These are phyloP conservation scores for Diaporthe longicolla DNA, from an alignment of 2,329 filamentous ascomycete genomes.

Conservation along the genomic window DNA sequence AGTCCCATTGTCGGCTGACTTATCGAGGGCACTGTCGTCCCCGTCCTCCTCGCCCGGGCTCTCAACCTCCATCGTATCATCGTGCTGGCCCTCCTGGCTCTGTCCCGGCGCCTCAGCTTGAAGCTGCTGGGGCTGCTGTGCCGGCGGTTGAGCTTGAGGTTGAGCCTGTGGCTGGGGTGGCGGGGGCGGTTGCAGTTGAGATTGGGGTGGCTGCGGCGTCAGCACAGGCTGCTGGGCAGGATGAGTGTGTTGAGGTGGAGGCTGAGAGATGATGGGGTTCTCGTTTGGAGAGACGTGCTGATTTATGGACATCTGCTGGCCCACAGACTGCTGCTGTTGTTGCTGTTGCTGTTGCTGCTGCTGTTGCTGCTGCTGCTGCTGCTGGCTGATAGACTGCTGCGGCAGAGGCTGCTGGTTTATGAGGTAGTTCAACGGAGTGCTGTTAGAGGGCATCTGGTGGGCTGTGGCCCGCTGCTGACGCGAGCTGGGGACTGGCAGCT, in stretches of 20 bases:
- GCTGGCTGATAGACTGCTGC: constrained; percentile 46
- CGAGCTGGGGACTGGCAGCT: constrained; percentile 62
- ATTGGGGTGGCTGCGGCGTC: constrained; percentile 43
- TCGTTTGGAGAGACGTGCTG: constrained; percentile 59
- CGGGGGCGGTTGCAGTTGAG: constrained; percentile 43
- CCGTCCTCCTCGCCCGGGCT: constrained; percentile 63
- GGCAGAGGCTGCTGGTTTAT: constrained; percentile 44
- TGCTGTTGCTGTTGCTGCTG: constrained; percentile 53
- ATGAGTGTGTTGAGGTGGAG: constrained; percentile 48
- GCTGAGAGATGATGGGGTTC: constrained; percentile 58
- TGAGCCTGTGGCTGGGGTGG: constrained; percentile 45
- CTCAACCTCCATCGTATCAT: constrained; percentile 68
- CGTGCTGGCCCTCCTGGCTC: constrained; percentile 57
- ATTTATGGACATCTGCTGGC: constrained; percentile 53
- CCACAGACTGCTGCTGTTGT: constrained; percentile 51
- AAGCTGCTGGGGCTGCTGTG: constrained; percentile 47
- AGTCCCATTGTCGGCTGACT: constrained; percentile 60
- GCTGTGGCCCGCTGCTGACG: constrained; percentile 59
- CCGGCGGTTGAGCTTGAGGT: constrained; percentile 16
- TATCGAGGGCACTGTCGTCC: constrained; percentile 61
- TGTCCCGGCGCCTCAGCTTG: constrained; percentile 48
- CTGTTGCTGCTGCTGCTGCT: constrained; percentile 53
- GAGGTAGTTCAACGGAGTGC: constrained; percentile 50
- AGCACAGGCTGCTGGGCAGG: constrained; percentile 44
- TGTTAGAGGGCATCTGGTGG: constrained; percentile 59